These are phyloP conservation scores for Rhodotorula taiwanensis DNA, from an alignment of 768 basidiomycete genomes.

Conservation along the genomic window DNA sequence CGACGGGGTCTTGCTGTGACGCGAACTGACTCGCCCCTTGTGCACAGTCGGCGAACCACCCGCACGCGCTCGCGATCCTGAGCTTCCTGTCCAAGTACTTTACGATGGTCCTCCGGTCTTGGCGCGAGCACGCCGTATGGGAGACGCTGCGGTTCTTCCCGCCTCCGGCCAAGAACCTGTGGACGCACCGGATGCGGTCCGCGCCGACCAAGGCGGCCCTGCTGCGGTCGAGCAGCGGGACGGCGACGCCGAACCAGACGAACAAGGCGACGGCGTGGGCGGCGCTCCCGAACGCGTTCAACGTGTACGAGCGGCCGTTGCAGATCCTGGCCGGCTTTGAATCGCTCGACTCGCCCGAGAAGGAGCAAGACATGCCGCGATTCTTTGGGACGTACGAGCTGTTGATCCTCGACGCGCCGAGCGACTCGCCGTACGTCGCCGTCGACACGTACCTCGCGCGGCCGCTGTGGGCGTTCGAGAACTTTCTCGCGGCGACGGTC, in stretches of 20 bases:
- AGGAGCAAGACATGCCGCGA: slow-evolving; percentile 14
- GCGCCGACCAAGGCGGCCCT: slow-evolving; percentile 20
- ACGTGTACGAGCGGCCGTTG: slow-evolving; percentile 10
- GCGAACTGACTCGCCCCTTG: not conserved
- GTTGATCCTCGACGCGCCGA: slow-evolving; percentile 30
- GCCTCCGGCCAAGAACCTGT: slow-evolving; percentile 21
- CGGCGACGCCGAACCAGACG: not conserved
- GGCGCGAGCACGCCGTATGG: slow-evolving; percentile 1
- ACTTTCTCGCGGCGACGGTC: slow-evolving; percentile 28
- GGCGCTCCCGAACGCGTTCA: slow-evolving; percentile 32
- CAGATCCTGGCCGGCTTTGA: slow-evolving; percentile 26
- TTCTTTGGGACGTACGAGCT: slow-evolving; percentile 20
- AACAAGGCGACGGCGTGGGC: slow-evolving; percentile 7
- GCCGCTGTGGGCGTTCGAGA: slow-evolving; percentile 27
- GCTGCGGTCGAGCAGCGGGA: not conserved
- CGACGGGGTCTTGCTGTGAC: too few species aligned
- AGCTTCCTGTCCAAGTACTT: slow-evolving; percentile 20
- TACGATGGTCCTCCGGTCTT: slow-evolving; percentile 19
- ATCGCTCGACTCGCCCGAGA: slow-evolving; percentile 27
- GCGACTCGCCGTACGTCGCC: slow-evolving; percentile 11
- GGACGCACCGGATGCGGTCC: slow-evolving; percentile 34
- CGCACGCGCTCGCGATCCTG: slow-evolving; percentile 21
- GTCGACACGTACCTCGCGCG: slow-evolving; percentile 18
- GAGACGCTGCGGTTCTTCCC: slow-evolving; percentile 5
- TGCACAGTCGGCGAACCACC: slow-evolving; percentile 20